phyloP scores from a whole-genome alignment of 148 eudicot species.

The Spergularia bocconei region DNA sequence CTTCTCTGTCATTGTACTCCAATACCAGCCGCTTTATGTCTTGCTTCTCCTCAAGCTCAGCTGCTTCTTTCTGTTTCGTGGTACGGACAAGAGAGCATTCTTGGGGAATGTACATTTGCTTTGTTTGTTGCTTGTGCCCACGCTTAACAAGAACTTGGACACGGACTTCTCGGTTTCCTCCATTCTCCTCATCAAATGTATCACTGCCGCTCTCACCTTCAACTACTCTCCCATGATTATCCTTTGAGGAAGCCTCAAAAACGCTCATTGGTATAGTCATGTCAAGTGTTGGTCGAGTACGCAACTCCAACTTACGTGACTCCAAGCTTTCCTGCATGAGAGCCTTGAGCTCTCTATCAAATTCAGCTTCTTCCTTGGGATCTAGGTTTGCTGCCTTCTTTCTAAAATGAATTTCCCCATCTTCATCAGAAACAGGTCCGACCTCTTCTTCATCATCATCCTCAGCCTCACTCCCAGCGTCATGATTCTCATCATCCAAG shows the following conservation, averaged over 20 bases:
- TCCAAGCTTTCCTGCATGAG: slow-evolving; percentile 99
- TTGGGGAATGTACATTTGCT: slow-evolving; percentile 86
- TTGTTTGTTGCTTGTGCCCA: slow-evolving; percentile 91
- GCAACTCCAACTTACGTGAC: slow-evolving; percentile 74
- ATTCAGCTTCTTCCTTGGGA: slow-evolving; percentile 83
- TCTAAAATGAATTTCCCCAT: slow-evolving; percentile 77
- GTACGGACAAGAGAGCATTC: slow-evolving; percentile 87
- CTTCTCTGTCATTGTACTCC: slow-evolving; percentile 96
- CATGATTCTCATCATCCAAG: slow-evolving; percentile 66
- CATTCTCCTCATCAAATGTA: slow-evolving; percentile 69
- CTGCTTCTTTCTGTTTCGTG: slow-evolving; percentile 95
- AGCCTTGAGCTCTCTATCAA: slow-evolving; percentile 89
- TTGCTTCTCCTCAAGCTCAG: slow-evolving; percentile 96
- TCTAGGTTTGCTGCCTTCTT: slow-evolving; percentile 60
- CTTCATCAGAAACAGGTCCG: slow-evolving; percentile 78
- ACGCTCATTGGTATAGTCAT: slow-evolving; percentile 94
- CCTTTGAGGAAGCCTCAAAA: slow-evolving; percentile 66
- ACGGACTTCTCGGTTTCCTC: slow-evolving; percentile 70
- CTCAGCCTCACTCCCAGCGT: slow-evolving; percentile 59
- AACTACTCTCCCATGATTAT: slow-evolving; percentile 57
- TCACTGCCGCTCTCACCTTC: slow-evolving; percentile 94
- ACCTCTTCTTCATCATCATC: slow-evolving; percentile 70
- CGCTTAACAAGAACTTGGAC: slow-evolving; percentile 94
- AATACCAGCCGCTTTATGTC: slow-evolving; percentile 87
- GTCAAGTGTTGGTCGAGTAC: slow-evolving; percentile 76